Percentiles rank a stretch among this genome's conserved stretches.
phyloP scores from a whole-genome alignment of 208 protist genomes.

The Borovskyia barvae region DNA sequence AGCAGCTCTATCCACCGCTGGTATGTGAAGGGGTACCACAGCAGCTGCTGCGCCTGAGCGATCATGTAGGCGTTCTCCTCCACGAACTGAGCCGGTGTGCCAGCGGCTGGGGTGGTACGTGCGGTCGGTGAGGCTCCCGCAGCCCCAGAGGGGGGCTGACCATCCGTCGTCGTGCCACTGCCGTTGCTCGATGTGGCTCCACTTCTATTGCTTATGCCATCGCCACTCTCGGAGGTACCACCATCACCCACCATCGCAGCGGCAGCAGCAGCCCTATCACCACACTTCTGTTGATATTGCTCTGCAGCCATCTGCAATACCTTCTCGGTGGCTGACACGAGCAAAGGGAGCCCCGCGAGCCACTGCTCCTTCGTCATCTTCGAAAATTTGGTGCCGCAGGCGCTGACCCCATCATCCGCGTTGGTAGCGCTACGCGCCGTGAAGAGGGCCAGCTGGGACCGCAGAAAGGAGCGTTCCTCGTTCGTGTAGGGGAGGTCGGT shows the following conservation, averaged over 20 bases:
- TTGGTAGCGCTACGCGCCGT: not conserved
- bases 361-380: slow-evolving; percentile 24
- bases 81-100: slow-evolving; percentile 49
- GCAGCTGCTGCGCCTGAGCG: slow-evolving; percentile 61
- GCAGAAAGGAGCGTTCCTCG: slow-evolving; percentile 24
- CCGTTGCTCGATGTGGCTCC: not conserved
- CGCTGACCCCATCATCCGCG: not conserved
- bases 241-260: not conserved
- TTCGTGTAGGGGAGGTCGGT: slow-evolving; percentile 18
- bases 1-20: slow-evolving; percentile 76
- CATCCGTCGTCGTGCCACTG: not conserved
- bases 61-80: slow-evolving; percentile 84
- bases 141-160: not conserved
- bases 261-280: slow-evolving; percentile 5
- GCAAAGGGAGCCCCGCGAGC: slow-evolving; percentile 14
- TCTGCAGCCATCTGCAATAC: slow-evolving; percentile 33
- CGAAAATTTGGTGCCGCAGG: not conserved
- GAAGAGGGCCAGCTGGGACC: slow-evolving; percentile 17
- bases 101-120: slow-evolving; percentile 24
- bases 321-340: slow-evolving; percentile 25
- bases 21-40: slow-evolving; percentile 71
- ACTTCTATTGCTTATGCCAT: too few relatives aligned
- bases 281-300: slow-evolving; percentile 28
- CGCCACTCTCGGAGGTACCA: not conserved
- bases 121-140: not conserved